Evolutionary conservation across 441 rosid species (phyloP), one percentile per base, ranked within the genome.

Genomic region (Rhodomyrtus psidioides): DNA sequence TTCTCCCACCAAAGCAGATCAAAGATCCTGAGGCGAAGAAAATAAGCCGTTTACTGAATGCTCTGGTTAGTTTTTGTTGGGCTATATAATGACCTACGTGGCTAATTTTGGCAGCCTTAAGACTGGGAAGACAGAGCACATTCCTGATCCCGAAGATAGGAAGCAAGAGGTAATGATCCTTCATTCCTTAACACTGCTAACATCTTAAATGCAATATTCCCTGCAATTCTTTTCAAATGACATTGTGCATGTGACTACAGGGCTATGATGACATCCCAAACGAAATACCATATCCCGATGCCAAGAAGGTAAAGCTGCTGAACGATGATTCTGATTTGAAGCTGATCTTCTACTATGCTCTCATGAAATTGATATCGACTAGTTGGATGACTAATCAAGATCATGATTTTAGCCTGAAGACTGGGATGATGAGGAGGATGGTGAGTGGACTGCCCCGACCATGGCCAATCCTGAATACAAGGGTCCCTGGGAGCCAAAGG

Each of bases 381-480:
- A 15, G 39, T 82, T 34, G 12, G 39, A n/a, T 10, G 12, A 57
- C 53, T 58, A 28, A 44, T 81, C 19, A 54, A 56, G 30, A 57
- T 27, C 15, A 12, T 13, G 24, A 75, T 74, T 87, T 58, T 89
- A 96, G 99, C 99, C 99, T 81, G 97, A 97, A 83, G 99, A 95
- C 84, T 97, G 99, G 99, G 99, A 96, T 88, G 99, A 95, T 83
- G 96, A 97, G 92, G 97, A 97, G 89, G 98, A 95, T 91, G 98
- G 99, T 90, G 98, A 95, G 87, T 96, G 98, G 98, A 95, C 97
- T 82, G 90, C 95, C 57, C 95, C 98, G 58, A 96, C 98, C 83
- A 93, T 95, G 86, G 88, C 97, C 39, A 97, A 96, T 92, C 98
- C 98, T 4, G 99, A 96, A 88, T 95, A 97, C 95, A 96, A 94